phyloP scores from a whole-genome alignment of 2,329 filamentous ascomycete genomes.

The Stemphylium vesicarium region DNA sequence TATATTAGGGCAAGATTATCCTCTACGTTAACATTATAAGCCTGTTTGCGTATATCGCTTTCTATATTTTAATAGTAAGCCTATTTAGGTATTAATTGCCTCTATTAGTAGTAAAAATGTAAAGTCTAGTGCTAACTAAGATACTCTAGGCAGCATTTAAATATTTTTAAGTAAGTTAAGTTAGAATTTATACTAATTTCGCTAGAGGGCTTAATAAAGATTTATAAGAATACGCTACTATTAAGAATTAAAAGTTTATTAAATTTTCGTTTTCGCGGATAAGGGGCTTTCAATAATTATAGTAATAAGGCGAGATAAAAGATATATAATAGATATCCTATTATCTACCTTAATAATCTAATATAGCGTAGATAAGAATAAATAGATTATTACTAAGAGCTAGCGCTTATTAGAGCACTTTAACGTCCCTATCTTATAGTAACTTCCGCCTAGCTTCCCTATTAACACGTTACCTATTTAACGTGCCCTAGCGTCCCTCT shows the following conservation, averaged over 20 bases:
- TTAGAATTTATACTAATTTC: constrained; percentile 65
- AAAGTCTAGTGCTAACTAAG: not conserved
- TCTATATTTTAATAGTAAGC: constrained; percentile 61
- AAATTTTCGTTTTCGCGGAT: too few relatives aligned
- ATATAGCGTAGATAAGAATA: constrained; percentile 60
- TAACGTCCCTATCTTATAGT: constrained; percentile 58
- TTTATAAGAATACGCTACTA: constrained; percentile 61
- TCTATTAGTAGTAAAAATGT: not conserved
- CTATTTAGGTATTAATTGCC: not conserved
- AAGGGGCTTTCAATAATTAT: not conserved
- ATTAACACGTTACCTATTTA: constrained; percentile 59
- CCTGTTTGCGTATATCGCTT: constrained; percentile 67
- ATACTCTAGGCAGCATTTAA: constrained; percentile 58
- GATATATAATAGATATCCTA: too few relatives aligned
- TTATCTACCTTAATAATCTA: not conserved
- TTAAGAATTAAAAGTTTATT: constrained; percentile 61
- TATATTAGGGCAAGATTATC: constrained; percentile 61
- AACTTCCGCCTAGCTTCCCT: constrained; percentile 59
- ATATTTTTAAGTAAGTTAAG: constrained; percentile 61
- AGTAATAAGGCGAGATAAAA: too few relatives aligned
- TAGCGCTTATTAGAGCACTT: constrained; percentile 61
- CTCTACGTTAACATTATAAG: constrained; percentile 65
- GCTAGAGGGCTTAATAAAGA: constrained; percentile 65
- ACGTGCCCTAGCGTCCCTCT: constrained; percentile 60
- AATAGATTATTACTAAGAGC: constrained; percentile 62